A percentile compares a stretch with the other conserved stretches of the same genome.
Evolutionary conservation across 352 stramenopile species (phyloP).

Genomic region (Globisporangium splendens): DNA sequence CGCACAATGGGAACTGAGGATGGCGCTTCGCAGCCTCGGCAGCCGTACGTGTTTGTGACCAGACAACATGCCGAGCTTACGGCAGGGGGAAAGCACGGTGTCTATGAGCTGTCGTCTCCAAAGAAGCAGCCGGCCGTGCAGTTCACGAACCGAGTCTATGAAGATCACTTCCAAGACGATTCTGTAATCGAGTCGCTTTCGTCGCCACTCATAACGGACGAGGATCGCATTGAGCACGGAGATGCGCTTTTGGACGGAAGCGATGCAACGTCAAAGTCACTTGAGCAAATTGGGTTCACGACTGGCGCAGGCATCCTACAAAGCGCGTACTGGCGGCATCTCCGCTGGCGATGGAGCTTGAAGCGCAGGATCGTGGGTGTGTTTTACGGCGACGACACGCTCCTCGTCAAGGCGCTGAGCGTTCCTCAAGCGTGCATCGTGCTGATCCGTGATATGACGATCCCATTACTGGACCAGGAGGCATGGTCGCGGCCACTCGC

Average conservation of each 20-base stretch:
- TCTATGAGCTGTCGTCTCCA: conserved; percentile 24
- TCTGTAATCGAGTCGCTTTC: conserved; percentile 32
- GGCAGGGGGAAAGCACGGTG: conserved; percentile 4
- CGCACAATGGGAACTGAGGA: conserved; percentile 12
- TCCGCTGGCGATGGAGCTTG: conserved; percentile 68
- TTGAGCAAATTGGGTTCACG: conserved; percentile 24
- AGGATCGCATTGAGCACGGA: conserved; percentile 24
- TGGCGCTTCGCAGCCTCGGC: conserved; percentile 2
- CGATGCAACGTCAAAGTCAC: neutral
- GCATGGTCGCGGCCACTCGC: conserved; percentile 82
- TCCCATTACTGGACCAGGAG: conserved; percentile 65
- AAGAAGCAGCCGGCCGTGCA: conserved; percentile 11
- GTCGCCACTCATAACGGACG: conserved; percentile 57
- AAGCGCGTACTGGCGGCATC: conserved; percentile 63
- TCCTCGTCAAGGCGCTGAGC: conserved; percentile 44
- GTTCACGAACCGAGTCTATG: conserved; percentile 49
- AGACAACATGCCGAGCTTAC: conserved; percentile 17
- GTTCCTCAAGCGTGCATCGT: conserved; percentile 51
- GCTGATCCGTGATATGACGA: conserved; percentile 56
- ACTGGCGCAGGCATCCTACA: conserved; percentile 35
- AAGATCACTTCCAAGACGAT: conserved; percentile 63
- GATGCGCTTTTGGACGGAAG: neutral
- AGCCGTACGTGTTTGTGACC: conserved; percentile 48
- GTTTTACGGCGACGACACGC: conserved; percentile 36
- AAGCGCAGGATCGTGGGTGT: conserved; percentile 44